phyloP scores from a whole-genome alignment of 2,329 filamentous ascomycete genomes.

The Paracoccidioides lutzii region DNA sequence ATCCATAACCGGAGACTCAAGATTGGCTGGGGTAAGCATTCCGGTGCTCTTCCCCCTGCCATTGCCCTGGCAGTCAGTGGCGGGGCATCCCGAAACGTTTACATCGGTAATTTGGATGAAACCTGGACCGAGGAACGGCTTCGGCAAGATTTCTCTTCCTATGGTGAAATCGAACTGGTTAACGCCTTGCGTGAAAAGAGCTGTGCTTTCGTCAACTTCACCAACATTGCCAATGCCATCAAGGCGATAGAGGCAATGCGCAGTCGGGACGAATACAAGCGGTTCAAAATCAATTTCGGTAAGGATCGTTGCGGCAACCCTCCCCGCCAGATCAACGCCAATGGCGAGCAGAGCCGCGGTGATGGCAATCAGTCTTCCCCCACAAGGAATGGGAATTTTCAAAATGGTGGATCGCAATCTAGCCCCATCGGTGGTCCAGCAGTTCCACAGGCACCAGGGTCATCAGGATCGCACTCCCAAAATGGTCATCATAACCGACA shows the following conservation, averaged over 20 bases:
- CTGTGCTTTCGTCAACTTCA: conserved; percentile 99
- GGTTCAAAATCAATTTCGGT: conserved; percentile 99
- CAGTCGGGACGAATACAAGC: conserved; percentile 88
- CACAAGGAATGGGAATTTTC: conserved; percentile 43
- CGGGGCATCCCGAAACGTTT: conserved; percentile 95
- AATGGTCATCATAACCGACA: conserved; percentile 45
- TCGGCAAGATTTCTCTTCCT: conserved; percentile 92
- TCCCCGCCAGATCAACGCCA: conserved; percentile 66
- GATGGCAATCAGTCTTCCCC: conserved; percentile 45
- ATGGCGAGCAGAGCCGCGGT: conserved; percentile 42
- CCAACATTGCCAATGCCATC: conserved; percentile 98
- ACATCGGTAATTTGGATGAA: conserved; percentile 94
- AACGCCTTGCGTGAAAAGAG: conserved; percentile 97
- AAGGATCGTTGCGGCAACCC: conserved; percentile 97
- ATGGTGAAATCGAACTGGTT: conserved; percentile 93
- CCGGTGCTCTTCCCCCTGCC: conserved; percentile 83
- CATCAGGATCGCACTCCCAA: conserved; percentile 33
- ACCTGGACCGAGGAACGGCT: conserved; percentile 93
- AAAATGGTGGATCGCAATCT: conserved; percentile 43
- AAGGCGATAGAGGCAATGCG: conserved; percentile 96
- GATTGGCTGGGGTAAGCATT: conserved; percentile 99
- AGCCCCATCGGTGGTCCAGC: conserved; percentile 45
- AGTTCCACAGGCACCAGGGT: conserved; percentile 41
- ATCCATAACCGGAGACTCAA: conserved; percentile 96
- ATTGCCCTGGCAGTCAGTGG: conserved; percentile 94